Base-by-base conservation (phyloP, 1,284 basidiomycete genomes). In the Malassezia pachydermatis region DNA sequence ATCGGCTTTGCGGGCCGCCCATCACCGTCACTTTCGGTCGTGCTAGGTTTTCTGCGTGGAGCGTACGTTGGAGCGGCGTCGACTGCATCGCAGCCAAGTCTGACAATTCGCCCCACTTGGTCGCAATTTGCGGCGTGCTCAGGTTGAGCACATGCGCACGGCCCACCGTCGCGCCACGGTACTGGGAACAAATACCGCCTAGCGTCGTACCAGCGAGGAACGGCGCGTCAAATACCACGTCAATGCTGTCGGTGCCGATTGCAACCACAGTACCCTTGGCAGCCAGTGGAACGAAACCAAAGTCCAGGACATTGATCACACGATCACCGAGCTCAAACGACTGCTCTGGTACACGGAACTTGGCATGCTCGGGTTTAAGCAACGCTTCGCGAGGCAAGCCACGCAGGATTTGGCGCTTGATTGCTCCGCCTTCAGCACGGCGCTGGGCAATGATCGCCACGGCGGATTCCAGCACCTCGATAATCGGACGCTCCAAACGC, bases 251-350 rank as follows among this genome's bases (percentile, higher is more conserved):
- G 65, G 84, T 85, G 10, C 81, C 76, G 63, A 98, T 75, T 4
- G 90, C 88, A 45, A 98, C 80, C 14, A 96, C 88, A 8, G 92
- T 86, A 33, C 94, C 94, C 72, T 92, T 92, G 47, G 84, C 84
- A 2, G 83, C 82, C 9, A 96, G 77, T 0, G 90, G 89, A 0
- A 98, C 88, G 20, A 83, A 82, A n/a, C 92, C 92, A 13, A 76
- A 74, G 71, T 98, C 92, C 59, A 87, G 83, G 1, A 95, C 88
- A 83, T 92, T 92, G 23, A 86, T 84, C 30, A 96, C 89, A 11
- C 94, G 80, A 73, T 98, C 92, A n/a, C 92, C 92, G 2, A 96
- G 78, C 0, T 77, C 76, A 67, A 96, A 99, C n/a, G 74, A 76
- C 73, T 98, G 94, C 45, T 84, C 84, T 62, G 89, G 87, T 11